phyloP scores from a whole-genome alignment of 1,284 basidiomycete species.

The Ceratobasidium sp. region DNA sequence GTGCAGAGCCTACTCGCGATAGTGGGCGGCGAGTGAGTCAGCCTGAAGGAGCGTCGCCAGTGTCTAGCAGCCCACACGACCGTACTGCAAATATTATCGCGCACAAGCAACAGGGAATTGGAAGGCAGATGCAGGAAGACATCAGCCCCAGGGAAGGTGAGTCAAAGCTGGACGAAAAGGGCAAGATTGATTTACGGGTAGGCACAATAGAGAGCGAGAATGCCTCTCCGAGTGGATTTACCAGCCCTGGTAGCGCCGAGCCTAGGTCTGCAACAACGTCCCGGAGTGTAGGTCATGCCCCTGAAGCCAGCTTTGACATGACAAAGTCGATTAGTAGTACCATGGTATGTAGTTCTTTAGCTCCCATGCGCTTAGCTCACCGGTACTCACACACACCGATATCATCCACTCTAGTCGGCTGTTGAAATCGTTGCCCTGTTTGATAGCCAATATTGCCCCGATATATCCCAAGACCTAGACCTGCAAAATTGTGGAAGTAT shows the following conservation, averaged over 20 bases:
- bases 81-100: slow-evolving; percentile 16
- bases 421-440: not conserved
- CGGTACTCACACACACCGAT: not conserved
- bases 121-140: slow-evolving; percentile 19
- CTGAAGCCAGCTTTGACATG: not conserved
- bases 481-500: not conserved
- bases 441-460: not conserved
- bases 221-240: too few relatives aligned
- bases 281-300: too few relatives aligned
- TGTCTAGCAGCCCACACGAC: slow-evolving; percentile 19
- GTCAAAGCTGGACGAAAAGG: too few relatives aligned
- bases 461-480: not conserved
- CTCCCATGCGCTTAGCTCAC: not conserved
- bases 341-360: slow-evolving; percentile 2
- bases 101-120: not conserved
- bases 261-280: too few relatives aligned
- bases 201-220: too few relatives aligned
- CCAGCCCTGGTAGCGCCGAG: too few relatives aligned
- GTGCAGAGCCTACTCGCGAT: not conserved
- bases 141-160: too few relatives aligned
- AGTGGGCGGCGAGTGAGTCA: not conserved
- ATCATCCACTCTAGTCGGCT: not conserved
- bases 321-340: not conserved
- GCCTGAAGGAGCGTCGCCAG: slow-evolving; percentile 29
- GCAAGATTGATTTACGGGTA: too few relatives aligned